Conservation (phyloP, 768 basidiomycete genomes). For the Rhodotorula toruloides region DNA sequence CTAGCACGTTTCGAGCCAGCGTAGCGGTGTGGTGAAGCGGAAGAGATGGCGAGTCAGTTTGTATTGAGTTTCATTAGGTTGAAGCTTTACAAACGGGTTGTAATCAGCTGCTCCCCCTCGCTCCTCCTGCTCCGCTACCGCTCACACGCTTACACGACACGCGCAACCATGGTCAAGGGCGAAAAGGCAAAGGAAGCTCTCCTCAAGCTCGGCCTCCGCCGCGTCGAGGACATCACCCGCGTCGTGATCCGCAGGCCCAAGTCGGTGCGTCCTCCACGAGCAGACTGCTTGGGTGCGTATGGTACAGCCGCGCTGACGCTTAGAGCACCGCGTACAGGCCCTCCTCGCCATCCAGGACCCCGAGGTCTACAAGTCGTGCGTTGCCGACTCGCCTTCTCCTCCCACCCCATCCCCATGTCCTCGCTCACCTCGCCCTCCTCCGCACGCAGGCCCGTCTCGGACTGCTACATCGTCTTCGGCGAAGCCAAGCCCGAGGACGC, state of each 20-base stretch:
- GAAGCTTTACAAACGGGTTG: too few species aligned
- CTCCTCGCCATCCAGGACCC: constrained; percentile 88
- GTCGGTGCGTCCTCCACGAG: constrained; percentile 70
- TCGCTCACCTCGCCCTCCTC: neutral
- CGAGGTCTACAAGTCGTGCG: constrained; percentile 82
- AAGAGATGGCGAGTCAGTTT: neutral
- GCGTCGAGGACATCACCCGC: constrained; percentile 84
- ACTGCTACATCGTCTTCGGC: constrained; percentile 98
- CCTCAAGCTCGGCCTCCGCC: constrained; percentile 82
- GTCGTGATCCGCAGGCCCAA: constrained; percentile 93
- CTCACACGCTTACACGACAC: too few species aligned
- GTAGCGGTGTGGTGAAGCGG: neutral
- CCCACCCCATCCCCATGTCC: neutral
- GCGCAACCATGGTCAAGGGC: too few species aligned
- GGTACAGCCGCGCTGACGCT: neutral
- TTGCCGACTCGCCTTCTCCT: neutral
- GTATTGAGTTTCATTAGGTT: too few species aligned
- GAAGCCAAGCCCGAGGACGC: constrained; percentile 55
- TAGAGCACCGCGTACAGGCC: constrained; percentile 51
- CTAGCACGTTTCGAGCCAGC: neutral
- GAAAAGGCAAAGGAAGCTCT: too few species aligned
- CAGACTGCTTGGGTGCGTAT: too few species aligned
- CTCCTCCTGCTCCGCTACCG: too few species aligned
- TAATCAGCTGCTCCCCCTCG: too few species aligned
- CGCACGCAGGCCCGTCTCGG: constrained; percentile 66